These are phyloP conservation scores for Suhomyces yuchorum DNA, from an alignment of 1,139 yeast species.

Conservation along the genomic window DNA sequence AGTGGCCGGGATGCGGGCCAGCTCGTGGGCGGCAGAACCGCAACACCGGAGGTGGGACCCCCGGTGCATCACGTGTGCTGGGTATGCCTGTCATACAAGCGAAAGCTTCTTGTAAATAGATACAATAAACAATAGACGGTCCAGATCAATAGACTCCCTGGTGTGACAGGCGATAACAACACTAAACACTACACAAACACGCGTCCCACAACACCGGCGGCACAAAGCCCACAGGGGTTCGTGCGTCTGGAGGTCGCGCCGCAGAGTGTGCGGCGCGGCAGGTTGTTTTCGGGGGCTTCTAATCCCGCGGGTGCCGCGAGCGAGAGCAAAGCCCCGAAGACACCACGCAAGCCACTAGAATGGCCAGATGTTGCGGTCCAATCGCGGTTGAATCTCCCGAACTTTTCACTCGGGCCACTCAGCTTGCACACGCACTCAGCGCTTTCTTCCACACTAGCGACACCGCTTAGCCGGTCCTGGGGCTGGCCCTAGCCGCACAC, in stretches of 20 bases:
- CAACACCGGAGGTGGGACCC: no score
- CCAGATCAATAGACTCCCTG: not conserved
- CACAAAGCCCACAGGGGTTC: not conserved
- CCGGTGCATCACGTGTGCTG: not conserved
- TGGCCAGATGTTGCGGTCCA: not conserved
- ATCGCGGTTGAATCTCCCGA: no score
- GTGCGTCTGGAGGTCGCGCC: not conserved
- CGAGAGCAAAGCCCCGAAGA: not conserved
- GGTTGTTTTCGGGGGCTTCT: not conserved
- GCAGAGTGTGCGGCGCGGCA: not conserved
- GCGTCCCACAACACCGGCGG: not conserved
- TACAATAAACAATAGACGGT: not conserved
- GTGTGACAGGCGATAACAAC: not conserved
- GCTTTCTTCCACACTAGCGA: no score
- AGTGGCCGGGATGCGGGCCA: no score
- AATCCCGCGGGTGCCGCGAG: not conserved
- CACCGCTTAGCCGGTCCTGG: no score
- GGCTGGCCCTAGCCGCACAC: no score
- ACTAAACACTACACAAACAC: not conserved
- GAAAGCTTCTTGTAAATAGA: slow-evolving; percentile 2
- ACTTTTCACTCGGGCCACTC: no score
- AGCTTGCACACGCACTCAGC: no score
- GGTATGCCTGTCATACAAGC: not conserved
- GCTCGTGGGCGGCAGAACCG: no score
- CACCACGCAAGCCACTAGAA: not conserved